A percentile compares a stretch with the other conserved stretches of the same genome.
Evolutionary conservation across 805 yeast species (phyloP).

Genomic region (Starmera caribaea): DNA sequence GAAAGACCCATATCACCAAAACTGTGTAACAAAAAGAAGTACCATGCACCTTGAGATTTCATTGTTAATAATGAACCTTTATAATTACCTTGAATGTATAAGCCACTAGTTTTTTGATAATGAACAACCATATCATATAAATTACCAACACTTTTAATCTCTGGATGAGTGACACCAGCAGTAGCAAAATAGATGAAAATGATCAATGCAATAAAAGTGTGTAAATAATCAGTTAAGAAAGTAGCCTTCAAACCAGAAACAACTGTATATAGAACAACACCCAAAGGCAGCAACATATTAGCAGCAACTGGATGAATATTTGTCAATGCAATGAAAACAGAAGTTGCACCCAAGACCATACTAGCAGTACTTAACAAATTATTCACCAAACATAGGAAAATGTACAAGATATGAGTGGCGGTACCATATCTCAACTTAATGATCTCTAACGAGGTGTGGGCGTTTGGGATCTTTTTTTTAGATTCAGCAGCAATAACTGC

Average conservation of each 20-base stretch:
- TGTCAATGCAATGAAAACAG: constrained; percentile 29
- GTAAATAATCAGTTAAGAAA: constrained; percentile 43
- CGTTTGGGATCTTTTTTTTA: constrained; percentile 26
- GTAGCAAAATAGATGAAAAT: constrained; percentile 28
- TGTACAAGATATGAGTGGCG: constrained; percentile 27
- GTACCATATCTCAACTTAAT: constrained; percentile 31
- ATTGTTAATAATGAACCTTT: constrained; percentile 28
- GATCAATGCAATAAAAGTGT: constrained; percentile 33
- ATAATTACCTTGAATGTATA: constrained; percentile 27
- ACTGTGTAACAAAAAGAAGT: constrained; percentile 21
- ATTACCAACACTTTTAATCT: constrained; percentile 24
- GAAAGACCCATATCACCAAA: constrained; percentile 27
- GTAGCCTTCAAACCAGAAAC: constrained; percentile 46
- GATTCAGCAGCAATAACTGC: constrained; percentile 26
- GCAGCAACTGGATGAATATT: constrained; percentile 39
- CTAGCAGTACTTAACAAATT: constrained; percentile 32
- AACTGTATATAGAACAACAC: constrained; percentile 38
- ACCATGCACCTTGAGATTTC: constrained; percentile 23
- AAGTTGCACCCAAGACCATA: constrained; percentile 35
- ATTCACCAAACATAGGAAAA: constrained; percentile 29
- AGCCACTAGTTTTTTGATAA: constrained; percentile 23
- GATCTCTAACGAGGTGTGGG: constrained; percentile 32
- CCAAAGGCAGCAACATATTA: constrained; percentile 34
- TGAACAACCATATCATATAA: constrained; percentile 35
- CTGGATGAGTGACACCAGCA: constrained; percentile 25